These are phyloP conservation scores for Populus nigra DNA, from an alignment of 345 rosid genomes.

Conservation along the genomic window DNA sequence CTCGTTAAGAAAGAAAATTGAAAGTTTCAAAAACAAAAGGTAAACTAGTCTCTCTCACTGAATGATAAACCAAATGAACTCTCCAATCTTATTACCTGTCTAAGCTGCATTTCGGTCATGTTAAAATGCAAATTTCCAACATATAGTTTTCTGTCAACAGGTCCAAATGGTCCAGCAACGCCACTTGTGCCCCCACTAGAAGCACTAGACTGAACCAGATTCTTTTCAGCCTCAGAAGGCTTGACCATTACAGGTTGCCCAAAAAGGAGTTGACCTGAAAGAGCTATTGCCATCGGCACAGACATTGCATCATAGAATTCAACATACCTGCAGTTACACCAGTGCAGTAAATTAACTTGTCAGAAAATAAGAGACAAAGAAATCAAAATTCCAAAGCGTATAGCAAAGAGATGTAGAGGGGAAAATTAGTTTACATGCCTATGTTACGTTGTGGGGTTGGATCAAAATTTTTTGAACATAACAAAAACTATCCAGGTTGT, in stretches of 20 bases:
- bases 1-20: not conserved
- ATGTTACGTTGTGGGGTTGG: no score
- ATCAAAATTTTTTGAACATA: not conserved
- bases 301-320: conserved; percentile 94
- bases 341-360: conserved; percentile 37
- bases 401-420: conserved; percentile 54
- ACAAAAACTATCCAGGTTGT: not conserved
- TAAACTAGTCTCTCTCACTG: not conserved
- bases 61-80: not conserved
- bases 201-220: conserved; percentile 74
- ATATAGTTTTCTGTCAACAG: conserved; percentile 81
- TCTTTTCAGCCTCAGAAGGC: conserved; percentile 99
- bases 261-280: conserved; percentile 77
- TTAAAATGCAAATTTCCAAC: conserved; percentile 93
- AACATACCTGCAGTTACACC: conserved; percentile 68
- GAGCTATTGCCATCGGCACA: conserved; percentile 94
- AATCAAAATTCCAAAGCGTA: conserved; percentile 55
- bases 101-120: conserved; percentile 88
- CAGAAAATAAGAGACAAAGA: conserved; percentile 21
- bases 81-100: conserved; percentile 47
- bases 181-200: conserved; percentile 46
- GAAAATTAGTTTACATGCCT: not conserved
- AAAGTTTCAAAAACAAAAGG: not conserved
- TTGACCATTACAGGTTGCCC: conserved; percentile 99
- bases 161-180: conserved; percentile 67